Evolutionary conservation across 805 yeast species (phyloP).

Genomic region (Cephaloascus albidus): DNA sequence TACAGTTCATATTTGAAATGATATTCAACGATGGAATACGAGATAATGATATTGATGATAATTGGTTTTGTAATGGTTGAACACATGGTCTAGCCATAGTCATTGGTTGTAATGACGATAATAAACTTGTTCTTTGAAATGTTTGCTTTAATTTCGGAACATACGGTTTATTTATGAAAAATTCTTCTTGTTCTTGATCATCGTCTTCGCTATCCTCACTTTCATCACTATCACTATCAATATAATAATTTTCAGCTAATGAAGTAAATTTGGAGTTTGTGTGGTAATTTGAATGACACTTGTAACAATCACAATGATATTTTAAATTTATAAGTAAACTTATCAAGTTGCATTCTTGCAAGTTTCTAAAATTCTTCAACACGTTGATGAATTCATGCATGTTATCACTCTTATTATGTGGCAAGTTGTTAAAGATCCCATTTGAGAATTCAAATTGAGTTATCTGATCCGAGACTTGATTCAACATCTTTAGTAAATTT

Average conservation of each 20-base stretch:
- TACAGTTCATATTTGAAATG: neutral
- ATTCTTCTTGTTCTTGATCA: neutral
- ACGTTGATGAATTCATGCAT: neutral
- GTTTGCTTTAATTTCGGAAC: neutral
- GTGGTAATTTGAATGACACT: neutral
- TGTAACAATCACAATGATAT: neutral
- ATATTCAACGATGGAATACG: neutral
- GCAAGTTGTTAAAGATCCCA: neutral
- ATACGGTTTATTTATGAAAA: neutral
- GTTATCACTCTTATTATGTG: neutral
- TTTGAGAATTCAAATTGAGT: neutral
- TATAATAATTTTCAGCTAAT: neutral
- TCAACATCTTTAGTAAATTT: neutral
- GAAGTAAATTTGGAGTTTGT: neutral
- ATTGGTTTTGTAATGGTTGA: neutral
- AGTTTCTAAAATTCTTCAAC: neutral
- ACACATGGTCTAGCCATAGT: neutral
- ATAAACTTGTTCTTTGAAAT: too few species aligned
- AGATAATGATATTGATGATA: neutral
- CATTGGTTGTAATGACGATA: neutral
- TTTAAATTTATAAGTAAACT: neutral
- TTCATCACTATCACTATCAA: neutral
- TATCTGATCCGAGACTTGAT: neutral
- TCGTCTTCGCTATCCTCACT: neutral
- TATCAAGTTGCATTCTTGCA: neutral